phyloP scores from a whole-genome alignment of 139 green algal genomes.

The Chlamydomonas incerta region DNA sequence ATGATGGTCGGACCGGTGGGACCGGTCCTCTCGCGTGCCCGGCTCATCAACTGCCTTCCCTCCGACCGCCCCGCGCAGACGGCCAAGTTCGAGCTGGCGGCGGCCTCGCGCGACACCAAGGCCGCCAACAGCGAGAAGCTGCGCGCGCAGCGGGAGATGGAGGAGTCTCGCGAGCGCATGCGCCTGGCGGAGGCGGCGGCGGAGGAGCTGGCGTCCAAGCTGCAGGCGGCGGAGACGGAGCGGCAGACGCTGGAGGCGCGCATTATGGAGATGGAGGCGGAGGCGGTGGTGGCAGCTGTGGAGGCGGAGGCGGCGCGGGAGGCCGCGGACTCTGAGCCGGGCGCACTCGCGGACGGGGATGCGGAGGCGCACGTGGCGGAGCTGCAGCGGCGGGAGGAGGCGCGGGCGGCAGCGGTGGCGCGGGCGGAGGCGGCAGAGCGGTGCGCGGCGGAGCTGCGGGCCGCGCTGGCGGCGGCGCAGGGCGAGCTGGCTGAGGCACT shows the following conservation, averaged over 20 bases:
- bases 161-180: slow-evolving; percentile 8
- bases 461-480: too few relatives aligned
- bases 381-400: not conserved
- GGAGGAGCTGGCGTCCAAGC: not conserved
- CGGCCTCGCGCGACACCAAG: slow-evolving; percentile 29
- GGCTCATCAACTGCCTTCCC: too few relatives aligned
- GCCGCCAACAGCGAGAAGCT: slow-evolving; percentile 30
- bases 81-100: slow-evolving; percentile 8
- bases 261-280: not conserved
- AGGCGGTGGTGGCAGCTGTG: not conserved
- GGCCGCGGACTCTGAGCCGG: too few relatives aligned
- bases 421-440: too few relatives aligned
- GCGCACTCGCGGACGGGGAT: too few relatives aligned
- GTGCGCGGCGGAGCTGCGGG: too few relatives aligned
- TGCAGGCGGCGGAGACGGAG: not conserved
- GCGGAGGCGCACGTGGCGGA: not conserved
- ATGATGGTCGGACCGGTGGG: too few relatives aligned
- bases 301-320: too few relatives aligned
- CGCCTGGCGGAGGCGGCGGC: not conserved
- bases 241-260: not conserved
- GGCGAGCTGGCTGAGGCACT: too few relatives aligned
- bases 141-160: slow-evolving; percentile 26
- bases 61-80: too few relatives aligned
- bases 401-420: not conserved
- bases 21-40: too few relatives aligned